Evolutionary conservation across 2,329 filamentous ascomycete species (phyloP).

Genomic region (Pyricularia pennisetigena): DNA sequence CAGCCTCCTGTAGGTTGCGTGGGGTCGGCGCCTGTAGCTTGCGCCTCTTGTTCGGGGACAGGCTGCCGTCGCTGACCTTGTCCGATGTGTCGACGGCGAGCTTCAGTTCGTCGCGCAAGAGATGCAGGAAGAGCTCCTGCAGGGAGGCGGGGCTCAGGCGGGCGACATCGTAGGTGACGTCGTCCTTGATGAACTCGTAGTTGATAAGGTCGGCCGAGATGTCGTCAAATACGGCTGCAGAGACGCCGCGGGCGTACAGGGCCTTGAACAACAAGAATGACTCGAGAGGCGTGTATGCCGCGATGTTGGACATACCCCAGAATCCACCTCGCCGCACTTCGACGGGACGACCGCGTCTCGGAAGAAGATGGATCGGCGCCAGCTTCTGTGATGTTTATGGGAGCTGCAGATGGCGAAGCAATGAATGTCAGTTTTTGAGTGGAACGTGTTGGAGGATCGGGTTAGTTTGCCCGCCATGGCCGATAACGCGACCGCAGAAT

Average conservation of each 20-base stretch:
- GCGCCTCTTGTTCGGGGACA: constrained; percentile 56
- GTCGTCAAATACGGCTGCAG: constrained; percentile 20
- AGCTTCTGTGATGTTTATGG: constrained; percentile 15
- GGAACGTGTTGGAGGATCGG: not conserved
- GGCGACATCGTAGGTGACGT: constrained; percentile 60
- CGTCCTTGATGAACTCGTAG: constrained; percentile 63
- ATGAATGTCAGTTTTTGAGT: not conserved
- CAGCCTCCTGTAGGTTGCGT: constrained; percentile 56
- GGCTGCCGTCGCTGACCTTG: constrained; percentile 31
- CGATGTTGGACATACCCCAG: constrained; percentile 23
- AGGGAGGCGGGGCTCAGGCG: constrained; percentile 71
- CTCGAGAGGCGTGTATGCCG: constrained; percentile 24
- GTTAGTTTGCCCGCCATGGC: not conserved
- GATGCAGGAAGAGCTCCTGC: constrained; percentile 64
- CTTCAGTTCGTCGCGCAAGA: constrained; percentile 65
- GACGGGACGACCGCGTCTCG: constrained; percentile 22
- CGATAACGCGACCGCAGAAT: not conserved
- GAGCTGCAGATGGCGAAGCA: not conserved
- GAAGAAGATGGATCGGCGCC: constrained; percentile 24
- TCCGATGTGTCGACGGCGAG: constrained; percentile 28
- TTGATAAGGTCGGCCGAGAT: constrained; percentile 53
- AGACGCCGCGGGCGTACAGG: constrained; percentile 18
- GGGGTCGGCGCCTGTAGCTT: constrained; percentile 59
- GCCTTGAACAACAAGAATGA: constrained; percentile 23
- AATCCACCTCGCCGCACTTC: constrained; percentile 21